Base-by-base conservation (phyloP, 352 stramenopile genomes). In the Globisporangium cederbergense region DNA sequence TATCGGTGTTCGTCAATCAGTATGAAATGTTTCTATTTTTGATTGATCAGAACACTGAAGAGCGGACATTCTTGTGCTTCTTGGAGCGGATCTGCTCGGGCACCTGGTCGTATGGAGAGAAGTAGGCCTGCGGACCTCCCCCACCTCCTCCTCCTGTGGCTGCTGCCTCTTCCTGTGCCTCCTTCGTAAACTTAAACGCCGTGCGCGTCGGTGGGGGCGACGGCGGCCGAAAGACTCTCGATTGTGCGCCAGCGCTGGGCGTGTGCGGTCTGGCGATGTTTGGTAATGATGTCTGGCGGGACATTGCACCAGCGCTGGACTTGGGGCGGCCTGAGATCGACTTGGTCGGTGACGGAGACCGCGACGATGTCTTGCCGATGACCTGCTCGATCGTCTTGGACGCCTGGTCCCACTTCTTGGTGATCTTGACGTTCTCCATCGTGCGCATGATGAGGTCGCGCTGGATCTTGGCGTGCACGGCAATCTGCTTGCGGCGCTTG, bases 351-450 rank as follows among this genome's bases (percentile, higher is more conserved):
- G 76, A 86, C 20, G 77, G 76, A 0, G 78, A 85, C 1, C 60
- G 68, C 0, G 77, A 79, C 1, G 65, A 61, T 0, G 74, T 74
- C 22, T 79, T 75, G 25, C 72, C 74, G 1, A 93, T 81, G 43
- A 92, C 83, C 43, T 90, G 78, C 60, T 85, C 81, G 40, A 94
- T 90, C 10, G 78, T 90, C 61, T 91, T 91, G 42, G 80, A 88
- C 11, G 86, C 83, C 66, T 91, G 72, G 54, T 76, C 79, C 86
- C 86, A 94, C 59, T 92, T 91, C 64, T 94, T 94, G n/a, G 86
- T 94, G 72, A 91, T 89, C 69, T 91, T 93, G 66, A 91, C 86
- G 36, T 84, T 81, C 65, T 97, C 88, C 86, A 97, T 97, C 2
- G 89, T 93, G 42, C 81, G 73, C 70, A 96, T 78, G 63, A 97